Conservation (phyloP, 805 yeast species). For the Wickerhamomyces strasburgensis region DNA sequence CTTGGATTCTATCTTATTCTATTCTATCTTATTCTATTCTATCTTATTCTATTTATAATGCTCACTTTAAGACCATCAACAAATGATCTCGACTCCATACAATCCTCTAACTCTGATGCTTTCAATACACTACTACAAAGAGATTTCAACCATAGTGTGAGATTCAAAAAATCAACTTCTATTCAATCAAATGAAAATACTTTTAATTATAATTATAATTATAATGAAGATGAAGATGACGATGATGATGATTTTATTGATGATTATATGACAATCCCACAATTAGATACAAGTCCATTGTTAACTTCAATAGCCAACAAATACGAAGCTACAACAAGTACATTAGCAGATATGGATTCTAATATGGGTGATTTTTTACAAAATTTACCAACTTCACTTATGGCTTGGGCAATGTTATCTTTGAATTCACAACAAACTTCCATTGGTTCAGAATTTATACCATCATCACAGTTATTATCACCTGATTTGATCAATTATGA, state of each 20-base stretch:
- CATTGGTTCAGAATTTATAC: conserved; percentile 9
- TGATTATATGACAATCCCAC: background rate
- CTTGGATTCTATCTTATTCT: too few relatives aligned
- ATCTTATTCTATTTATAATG: too few relatives aligned
- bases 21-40: too few relatives aligned
- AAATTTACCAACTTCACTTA: background rate
- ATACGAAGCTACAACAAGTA: too few relatives aligned
- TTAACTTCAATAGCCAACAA: too few relatives aligned
- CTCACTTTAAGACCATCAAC: too few relatives aligned
- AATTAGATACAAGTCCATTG: too few relatives aligned
- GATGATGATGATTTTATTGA: background rate
- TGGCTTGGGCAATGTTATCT: background rate
- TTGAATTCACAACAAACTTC: background rate
- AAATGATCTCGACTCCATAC: too few relatives aligned
- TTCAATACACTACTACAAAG: background rate
- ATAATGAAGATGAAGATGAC: background rate
- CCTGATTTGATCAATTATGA: conserved; percentile 10
- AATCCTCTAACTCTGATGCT: background rate
- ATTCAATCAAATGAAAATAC: too few relatives aligned
- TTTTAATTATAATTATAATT: too few relatives aligned
- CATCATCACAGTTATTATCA: conserved; percentile 20
- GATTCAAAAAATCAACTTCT: background rate
- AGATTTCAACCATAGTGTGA: too few relatives aligned
- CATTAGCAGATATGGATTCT: too few relatives aligned
- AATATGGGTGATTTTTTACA: background rate